Evolutionary conservation across 2,329 filamentous ascomycete genomes (phyloP), one percentile per base, ranked within the genome.

Genomic region (Mycosphaerelloides madeirae): DNA sequence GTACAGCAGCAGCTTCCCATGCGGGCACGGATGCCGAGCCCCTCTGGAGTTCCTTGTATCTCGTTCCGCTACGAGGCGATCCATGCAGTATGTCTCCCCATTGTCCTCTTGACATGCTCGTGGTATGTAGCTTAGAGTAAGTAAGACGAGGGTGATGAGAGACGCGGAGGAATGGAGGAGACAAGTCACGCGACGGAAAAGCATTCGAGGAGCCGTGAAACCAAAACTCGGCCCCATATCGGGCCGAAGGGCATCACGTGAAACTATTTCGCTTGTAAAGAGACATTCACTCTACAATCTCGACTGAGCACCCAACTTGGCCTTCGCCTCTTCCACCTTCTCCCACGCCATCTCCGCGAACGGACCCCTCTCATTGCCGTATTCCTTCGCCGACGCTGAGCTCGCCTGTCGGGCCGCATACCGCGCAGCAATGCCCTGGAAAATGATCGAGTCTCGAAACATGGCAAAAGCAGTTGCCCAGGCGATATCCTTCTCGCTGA

Each of bases 391-490:
- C 64, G 85, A 79, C 43, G 80, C 85, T 64, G 87, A 95, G 67
- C 88, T 95, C 19, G 93, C 91, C 74, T 97, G 90, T 37, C 90
- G 74, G 37, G 78, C 70, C 18, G 93, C 91, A 64, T 85, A 85
- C 50, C 93, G 74, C 34, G 93, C 91, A 35, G 89, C 90, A 63
- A 97, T 96, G 3, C 93, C 93, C 72, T 97, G 91, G 81, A 74
- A 80, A 60, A 83, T 82, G 35, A 83, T 73, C 8, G 75, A 72
- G 34, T 71, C 74, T 47, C 80, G 70, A 60, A 80, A 81, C 14
- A 76, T 70, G 38, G 75, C 76, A 63, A 84, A 84, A 1, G 79
- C 77, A 56, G 79, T 76, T 3, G 80, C 79, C 81, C 81, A 84
- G 6, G 71, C 72, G 42, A 83, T 70, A 41, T 77, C 79, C 14